Evolutionary conservation across 2,329 filamentous ascomycete genomes (phyloP).

Genomic region (Pseudogymnoascus sp.): DNA sequence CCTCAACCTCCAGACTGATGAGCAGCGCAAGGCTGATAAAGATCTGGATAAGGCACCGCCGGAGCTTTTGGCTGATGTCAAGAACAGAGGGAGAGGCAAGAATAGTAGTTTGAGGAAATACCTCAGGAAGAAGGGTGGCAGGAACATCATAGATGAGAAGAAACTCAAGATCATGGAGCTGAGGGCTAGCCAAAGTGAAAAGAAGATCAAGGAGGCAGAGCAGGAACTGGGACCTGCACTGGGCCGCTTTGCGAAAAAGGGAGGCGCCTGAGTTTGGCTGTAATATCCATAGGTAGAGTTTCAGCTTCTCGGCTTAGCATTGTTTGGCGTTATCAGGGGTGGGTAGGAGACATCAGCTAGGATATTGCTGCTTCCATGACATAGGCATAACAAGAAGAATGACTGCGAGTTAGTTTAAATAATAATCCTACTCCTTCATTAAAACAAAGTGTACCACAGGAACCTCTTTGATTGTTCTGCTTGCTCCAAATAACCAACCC

Average conservation of each 20-base stretch:
- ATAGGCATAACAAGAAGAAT: conserved; percentile 5
- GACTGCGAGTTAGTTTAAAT: conserved; percentile 7
- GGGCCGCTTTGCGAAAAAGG: conserved; percentile 73
- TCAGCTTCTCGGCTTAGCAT: conserved; percentile 7
- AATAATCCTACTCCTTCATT: conserved; percentile 7
- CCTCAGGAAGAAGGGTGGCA: conserved; percentile 80
- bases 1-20: conserved; percentile 71
- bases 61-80: conserved; percentile 51
- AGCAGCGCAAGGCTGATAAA: conserved; percentile 67
- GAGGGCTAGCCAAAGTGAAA: conserved; percentile 58
- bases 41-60: conserved; percentile 65
- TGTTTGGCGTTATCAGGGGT: conserved; percentile 3
- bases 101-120: conserved; percentile 85
- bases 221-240: conserved; percentile 77
- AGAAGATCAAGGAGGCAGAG: conserved; percentile 58
- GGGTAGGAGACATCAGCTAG: not conserved
- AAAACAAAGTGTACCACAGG: not conserved
- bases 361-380: not conserved
- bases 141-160: conserved; percentile 96
- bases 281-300: not conserved
- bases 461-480: conserved; percentile 6
- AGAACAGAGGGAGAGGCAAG: conserved; percentile 77
- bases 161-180: conserved; percentile 77
- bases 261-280: conserved; percentile 8
- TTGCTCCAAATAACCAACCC: conserved; percentile 26